phyloP scores from a whole-genome alignment of 2,329 filamentous ascomycete genomes.

The Amphichorda felina region DNA sequence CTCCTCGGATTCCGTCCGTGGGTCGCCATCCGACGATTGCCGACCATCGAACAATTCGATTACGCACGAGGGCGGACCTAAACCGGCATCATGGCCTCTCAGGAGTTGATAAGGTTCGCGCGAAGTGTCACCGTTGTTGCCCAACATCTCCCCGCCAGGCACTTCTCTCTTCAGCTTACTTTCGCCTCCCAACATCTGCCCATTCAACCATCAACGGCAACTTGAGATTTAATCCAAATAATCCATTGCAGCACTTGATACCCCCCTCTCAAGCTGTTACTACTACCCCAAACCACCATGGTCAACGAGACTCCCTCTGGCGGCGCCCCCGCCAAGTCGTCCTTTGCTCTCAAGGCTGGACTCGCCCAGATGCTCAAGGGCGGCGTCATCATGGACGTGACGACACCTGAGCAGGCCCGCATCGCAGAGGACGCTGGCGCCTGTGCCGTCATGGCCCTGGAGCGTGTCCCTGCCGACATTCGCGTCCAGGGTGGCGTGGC shows the following conservation, averaged over 20 bases:
- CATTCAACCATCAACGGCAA: no score
- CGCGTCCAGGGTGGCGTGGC: conserved; percentile 84
- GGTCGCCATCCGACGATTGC: conserved; percentile 1
- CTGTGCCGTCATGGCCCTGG: conserved; percentile 94
- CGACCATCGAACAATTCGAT: not conserved
- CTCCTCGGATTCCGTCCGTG: not conserved
- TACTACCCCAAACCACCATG: conserved; percentile 12
- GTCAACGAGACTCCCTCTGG: conserved; percentile 16
- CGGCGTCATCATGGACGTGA: conserved; percentile 99
- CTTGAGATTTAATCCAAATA: no score
- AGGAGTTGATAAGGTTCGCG: not conserved
- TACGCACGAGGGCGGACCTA: not conserved
- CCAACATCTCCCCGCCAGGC: no score
- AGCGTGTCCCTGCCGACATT: conserved; percentile 95
- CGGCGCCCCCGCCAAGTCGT: conserved; percentile 21
- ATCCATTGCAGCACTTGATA: no score
- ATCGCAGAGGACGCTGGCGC: conserved; percentile 97
- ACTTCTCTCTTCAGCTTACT: no score
- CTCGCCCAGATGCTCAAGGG: conserved; percentile 98
- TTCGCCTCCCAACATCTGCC: no score
- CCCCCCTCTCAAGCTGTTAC: no score
- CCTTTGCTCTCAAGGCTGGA: conserved; percentile 87
- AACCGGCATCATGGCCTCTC: no score
- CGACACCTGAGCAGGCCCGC: conserved; percentile 83
- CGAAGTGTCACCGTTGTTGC: not conserved